phyloP scores from a whole-genome alignment of 495 filamentous ascomycete species.

The Annulohypoxylon maeteangense region DNA sequence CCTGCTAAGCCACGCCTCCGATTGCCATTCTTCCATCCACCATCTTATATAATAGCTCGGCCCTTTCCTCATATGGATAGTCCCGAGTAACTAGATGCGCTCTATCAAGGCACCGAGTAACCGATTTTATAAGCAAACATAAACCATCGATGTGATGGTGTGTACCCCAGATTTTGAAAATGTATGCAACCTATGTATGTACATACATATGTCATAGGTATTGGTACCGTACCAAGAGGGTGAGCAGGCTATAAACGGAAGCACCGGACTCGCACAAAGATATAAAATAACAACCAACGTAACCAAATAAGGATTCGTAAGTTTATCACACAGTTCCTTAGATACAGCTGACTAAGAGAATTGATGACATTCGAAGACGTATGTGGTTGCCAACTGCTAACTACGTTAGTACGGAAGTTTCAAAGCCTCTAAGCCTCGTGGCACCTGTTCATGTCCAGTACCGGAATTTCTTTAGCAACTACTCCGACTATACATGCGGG shows the following conservation, averaged over 20 bases:
- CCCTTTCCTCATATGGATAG: constrained; percentile 15
- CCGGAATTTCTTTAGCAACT: not conserved
- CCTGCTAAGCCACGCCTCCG: constrained; percentile 35
- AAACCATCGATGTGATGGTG: not conserved
- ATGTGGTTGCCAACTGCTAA: not conserved
- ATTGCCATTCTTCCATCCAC: constrained; percentile 16
- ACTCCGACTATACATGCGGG: not conserved
- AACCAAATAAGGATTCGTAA: not conserved
- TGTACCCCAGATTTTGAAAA: not conserved
- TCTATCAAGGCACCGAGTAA: not conserved
- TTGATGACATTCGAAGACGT: not conserved
- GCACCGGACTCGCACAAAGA: not conserved
- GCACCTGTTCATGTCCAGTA: not conserved
- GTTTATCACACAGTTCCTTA: not conserved
- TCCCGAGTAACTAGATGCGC: constrained; percentile 11
- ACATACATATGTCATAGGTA: too few relatives aligned
- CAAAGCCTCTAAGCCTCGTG: not conserved
- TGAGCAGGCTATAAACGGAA: not conserved
- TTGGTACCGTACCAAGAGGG: not conserved
- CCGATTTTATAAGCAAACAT: not conserved
- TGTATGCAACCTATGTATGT: not conserved
- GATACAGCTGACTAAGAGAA: not conserved
- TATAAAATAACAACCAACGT: not conserved
- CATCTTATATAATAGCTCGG: not conserved
- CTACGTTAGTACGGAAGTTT: not conserved